Percentiles rank a stretch among this genome's conserved stretches.
These are phyloP conservation scores for Macrolepiota dolichaula DNA, from an alignment of 768 basidiomycete genomes.

Conservation along the genomic window DNA sequence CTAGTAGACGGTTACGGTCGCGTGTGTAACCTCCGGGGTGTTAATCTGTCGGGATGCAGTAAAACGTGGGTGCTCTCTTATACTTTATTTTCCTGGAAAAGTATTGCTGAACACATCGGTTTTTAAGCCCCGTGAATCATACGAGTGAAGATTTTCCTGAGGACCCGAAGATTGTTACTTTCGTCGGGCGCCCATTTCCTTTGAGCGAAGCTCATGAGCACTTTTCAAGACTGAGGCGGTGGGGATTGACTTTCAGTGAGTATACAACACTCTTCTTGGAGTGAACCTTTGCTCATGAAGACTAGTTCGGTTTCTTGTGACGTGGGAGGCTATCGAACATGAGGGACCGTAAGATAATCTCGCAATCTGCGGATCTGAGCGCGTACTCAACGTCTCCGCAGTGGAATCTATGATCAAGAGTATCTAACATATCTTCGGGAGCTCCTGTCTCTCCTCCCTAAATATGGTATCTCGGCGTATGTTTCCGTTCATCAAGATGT, in stretches of 20 bases:
- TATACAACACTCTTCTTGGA: constrained; percentile 10
- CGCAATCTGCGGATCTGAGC: background rate
- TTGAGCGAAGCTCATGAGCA: constrained; percentile 85
- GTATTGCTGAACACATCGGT: constrained; percentile 9
- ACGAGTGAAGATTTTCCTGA: constrained; percentile 67
- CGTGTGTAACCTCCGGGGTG: constrained; percentile 78
- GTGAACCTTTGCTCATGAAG: background rate
- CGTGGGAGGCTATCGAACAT: constrained; percentile 98
- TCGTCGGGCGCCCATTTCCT: constrained; percentile 90
- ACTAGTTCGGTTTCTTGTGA: constrained; percentile 85
- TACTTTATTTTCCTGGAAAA: background rate
- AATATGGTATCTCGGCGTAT: constrained; percentile 72
- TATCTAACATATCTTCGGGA: constrained; percentile 78
- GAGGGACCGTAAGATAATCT: constrained; percentile 71
- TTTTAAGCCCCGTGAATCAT: constrained; percentile 61
- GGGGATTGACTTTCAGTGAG: constrained; percentile 86
- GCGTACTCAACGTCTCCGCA: constrained; percentile 24
- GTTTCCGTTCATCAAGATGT: constrained; percentile 91
- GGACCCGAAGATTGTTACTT: constrained; percentile 64
- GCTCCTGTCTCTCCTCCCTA: constrained; percentile 65
- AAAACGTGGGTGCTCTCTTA: constrained; percentile 63
- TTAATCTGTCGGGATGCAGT: constrained; percentile 78
- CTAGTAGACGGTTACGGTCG: constrained; percentile 81
- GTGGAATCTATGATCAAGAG: constrained; percentile 79
- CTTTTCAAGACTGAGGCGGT: constrained; percentile 73